phyloP scores from a whole-genome alignment of 495 filamentous ascomycete species.

The Penicillium lagena region DNA sequence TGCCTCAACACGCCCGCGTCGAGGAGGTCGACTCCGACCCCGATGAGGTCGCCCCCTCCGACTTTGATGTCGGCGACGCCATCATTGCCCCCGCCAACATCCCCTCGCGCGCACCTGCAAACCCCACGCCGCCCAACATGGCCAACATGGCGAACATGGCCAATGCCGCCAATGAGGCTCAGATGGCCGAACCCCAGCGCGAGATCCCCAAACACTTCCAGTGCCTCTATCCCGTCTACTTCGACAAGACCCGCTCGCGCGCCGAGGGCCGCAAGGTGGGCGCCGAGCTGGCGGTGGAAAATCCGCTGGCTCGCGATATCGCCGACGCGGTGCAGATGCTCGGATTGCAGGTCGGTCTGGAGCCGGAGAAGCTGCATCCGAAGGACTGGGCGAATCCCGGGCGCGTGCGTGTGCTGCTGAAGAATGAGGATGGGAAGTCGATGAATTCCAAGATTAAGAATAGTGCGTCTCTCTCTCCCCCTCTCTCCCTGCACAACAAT shows the following conservation, averaged over 20 bases:
- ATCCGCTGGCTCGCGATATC: conserved; percentile 86
- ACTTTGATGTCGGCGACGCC: conserved; percentile 44
- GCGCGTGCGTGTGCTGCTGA: conserved; percentile 71
- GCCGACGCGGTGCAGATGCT: conserved; percentile 73
- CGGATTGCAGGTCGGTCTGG: conserved; percentile 70
- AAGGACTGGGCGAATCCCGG: conserved; percentile 98
- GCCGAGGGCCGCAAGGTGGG: conserved; percentile 75
- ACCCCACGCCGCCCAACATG: conserved; percentile 20
- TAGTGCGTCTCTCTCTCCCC: conserved; percentile 44
- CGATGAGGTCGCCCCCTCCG: conserved; percentile 68
- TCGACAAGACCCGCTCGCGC: conserved; percentile 70
- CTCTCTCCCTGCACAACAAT: background rate
- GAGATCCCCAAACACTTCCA: conserved; percentile 70
- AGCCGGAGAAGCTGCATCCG: conserved; percentile 87
- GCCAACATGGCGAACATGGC: conserved; percentile 19
- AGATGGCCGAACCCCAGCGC: conserved; percentile 29
- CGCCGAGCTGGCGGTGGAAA: conserved; percentile 62
- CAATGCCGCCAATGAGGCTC: conserved; percentile 29
- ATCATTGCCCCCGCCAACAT: conserved; percentile 32
- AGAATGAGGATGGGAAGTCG: conserved; percentile 44
- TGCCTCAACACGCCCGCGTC: conserved; percentile 76
- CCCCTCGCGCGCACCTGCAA: conserved; percentile 14
- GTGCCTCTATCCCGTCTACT: conserved; percentile 93
- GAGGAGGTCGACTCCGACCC: conserved; percentile 86
- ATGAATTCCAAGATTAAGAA: conserved; percentile 60